phyloP scores from a whole-genome alignment of 352 stramenopile species.

The Pythium angustatum region DNA sequence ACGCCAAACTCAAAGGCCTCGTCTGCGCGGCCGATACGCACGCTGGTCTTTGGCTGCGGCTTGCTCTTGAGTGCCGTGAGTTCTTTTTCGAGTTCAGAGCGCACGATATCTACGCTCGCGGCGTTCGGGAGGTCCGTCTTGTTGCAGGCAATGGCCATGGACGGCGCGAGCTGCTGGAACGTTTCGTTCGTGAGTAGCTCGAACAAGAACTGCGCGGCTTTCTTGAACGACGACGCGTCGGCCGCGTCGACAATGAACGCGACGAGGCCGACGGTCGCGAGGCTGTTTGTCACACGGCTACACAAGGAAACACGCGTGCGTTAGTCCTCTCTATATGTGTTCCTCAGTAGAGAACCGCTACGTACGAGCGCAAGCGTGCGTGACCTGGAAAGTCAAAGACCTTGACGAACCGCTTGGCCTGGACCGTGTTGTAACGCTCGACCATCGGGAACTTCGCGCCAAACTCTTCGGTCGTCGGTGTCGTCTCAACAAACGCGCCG shows the following conservation, averaged over 20 bases:
- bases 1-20: conserved; percentile 21
- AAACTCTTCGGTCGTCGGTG: conserved; percentile 17
- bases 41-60: not conserved
- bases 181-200: conserved; percentile 15
- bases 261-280: conserved; percentile 9
- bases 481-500: conserved; percentile 1
- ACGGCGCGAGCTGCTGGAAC: conserved; percentile 1
- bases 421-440: conserved; percentile 15
- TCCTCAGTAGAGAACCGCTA: not conserved
- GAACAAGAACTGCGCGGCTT: conserved; percentile 17
- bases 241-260: conserved; percentile 21
- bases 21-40: not conserved
- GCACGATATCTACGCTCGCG: conserved; percentile 11
- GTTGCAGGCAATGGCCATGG: conserved; percentile 18
- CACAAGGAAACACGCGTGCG: not conserved
- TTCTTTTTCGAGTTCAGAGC: conserved; percentile 1
- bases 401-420: conserved; percentile 21
- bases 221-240: conserved; percentile 10
- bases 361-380: conserved; percentile 15
- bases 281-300: conserved; percentile 11
- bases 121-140: conserved; percentile 13
- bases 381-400: conserved; percentile 23
- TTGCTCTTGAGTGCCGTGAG: conserved; percentile 17
- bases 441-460: conserved; percentile 22
- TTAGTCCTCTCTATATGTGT: not conserved